These are phyloP conservation scores for Scytalidium lignicola DNA, from an alignment of 2,329 filamentous ascomycete species.

Conservation along the genomic window DNA sequence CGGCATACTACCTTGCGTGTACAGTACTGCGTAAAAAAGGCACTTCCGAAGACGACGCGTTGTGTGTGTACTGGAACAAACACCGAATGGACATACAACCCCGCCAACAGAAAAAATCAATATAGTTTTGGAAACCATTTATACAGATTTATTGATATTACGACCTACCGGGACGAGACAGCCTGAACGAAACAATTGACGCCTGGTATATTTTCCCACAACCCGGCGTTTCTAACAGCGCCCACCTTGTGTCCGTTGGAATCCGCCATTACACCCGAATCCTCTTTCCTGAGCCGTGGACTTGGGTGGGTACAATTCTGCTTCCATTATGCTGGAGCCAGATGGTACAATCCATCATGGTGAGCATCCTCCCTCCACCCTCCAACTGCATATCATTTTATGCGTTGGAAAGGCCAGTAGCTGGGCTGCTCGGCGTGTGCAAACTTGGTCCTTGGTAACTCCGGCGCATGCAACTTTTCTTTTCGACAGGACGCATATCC, in stretches of 20 bases:
- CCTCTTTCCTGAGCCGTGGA: constrained; percentile 1
- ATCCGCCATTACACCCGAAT: neutral
- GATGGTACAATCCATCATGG: constrained; percentile 26
- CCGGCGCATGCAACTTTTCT: neutral
- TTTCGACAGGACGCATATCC: neutral
- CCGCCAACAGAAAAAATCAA: too few relatives aligned
- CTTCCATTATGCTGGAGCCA: constrained; percentile 28
- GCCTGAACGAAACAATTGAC: too few relatives aligned
- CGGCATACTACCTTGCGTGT: neutral
- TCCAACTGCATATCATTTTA: neutral
- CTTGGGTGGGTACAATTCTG: neutral
- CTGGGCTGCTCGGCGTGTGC: neutral
- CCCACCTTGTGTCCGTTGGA: neutral
- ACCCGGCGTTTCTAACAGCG: too few relatives aligned
- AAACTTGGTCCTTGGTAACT: neutral
- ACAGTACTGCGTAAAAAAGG: neutral
- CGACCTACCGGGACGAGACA: too few relatives aligned
- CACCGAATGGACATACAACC: neutral
- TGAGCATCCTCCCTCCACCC: constrained; percentile 7
- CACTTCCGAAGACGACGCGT: neutral
- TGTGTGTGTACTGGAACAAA: neutral
- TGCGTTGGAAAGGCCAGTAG: neutral
- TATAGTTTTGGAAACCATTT: too few relatives aligned
- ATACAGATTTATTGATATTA: too few relatives aligned
- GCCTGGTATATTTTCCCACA: too few relatives aligned